Base-by-base conservation (phyloP, 108 stramenopile genomes). In the Skeletonema costatum region DNA sequence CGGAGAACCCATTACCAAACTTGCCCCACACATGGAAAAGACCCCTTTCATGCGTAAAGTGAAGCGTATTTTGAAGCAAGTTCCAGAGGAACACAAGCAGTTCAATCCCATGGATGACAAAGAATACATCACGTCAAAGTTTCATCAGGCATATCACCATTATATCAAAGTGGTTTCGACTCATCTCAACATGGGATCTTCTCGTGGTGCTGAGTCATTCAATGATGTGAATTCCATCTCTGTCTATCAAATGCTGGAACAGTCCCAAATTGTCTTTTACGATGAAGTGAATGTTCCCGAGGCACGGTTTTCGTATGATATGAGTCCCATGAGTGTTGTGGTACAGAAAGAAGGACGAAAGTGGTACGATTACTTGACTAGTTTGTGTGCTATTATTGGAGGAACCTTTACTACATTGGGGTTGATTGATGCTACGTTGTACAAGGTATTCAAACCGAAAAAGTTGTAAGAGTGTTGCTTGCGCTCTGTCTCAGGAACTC, bases 321-420 rank as follows among this genome's bases (percentile, higher is more conserved):
- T 97, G 46, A 93, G 92, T 78, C 94, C 95, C 39, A 96, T 96
- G 93, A 91, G 94, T 75, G 95, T 98, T 0, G 88, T 89, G 1
- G 86, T 98, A 11, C 73, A 87, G 60, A 93, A 89, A 80, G 85
- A 86, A 69, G 90, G 90, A 32, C 79, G 88, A 19, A 87, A 86
- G 70, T 96, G 96, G 99, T 99, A 99, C 66, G 97, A 98, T 53
- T 99, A 98, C 72, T 60, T 98, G 58, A 99, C 97, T 1, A 94
- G 88, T 73, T 71, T 99, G 66, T 93, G 93, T 75, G 99, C 99
- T 46, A 97, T 98, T 67, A 96, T 99, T 51, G 98, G 98, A 62
- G 98, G 98, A 36, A 97, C 97, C n/a, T 99, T 97, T 76, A 99
- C 98, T 14, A 97, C 97, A 2, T 74, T 99, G 41, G 98, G 98